phyloP scores from a whole-genome alignment of 139 green algal genomes.

The Chlorella ohadii region DNA sequence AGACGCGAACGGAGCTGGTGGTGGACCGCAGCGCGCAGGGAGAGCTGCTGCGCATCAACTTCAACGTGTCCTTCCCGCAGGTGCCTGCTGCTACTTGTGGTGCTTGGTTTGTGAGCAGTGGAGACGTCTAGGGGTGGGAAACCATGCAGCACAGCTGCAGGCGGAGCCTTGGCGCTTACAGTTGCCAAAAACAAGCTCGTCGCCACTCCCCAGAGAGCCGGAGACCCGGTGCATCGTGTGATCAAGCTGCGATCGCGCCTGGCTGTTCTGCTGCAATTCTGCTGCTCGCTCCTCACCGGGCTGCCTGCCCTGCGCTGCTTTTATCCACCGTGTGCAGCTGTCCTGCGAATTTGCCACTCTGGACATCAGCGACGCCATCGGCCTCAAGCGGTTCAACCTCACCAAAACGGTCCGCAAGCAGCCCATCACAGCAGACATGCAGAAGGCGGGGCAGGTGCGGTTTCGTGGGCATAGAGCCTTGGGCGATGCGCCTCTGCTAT shows the following conservation, averaged over 20 bases:
- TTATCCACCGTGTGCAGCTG: slow-evolving; percentile 38
- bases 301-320: not conserved
- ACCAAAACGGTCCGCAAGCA: slow-evolving; percentile 96
- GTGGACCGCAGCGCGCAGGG: slow-evolving; percentile 91
- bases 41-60: slow-evolving; percentile 96
- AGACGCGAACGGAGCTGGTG: slow-evolving; percentile 80
- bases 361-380: slow-evolving; percentile 94
- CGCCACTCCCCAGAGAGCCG: too few species aligned
- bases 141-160: too few species aligned
- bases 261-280: too few species aligned
- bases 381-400: slow-evolving; percentile 94
- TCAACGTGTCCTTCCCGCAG: slow-evolving; percentile 89
- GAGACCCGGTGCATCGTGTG: too few species aligned
- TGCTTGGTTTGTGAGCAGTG: too few species aligned
- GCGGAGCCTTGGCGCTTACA: too few species aligned
- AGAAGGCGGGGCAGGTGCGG: slow-evolving; percentile 65
- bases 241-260: too few species aligned
- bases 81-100: too few species aligned
- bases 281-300: too few species aligned
- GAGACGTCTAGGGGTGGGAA: too few species aligned
- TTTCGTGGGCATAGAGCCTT: slow-evolving; percentile 67
- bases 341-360: slow-evolving; percentile 98
- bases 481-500: too few species aligned
- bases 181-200: too few species aligned
- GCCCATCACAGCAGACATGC: slow-evolving; percentile 74